A percentile compares a stretch with the other conserved stretches of the same genome.
These are phyloP conservation scores for Dictyostelium intermedium DNA, from an alignment of 78 protist species.

Conservation along the genomic window DNA sequence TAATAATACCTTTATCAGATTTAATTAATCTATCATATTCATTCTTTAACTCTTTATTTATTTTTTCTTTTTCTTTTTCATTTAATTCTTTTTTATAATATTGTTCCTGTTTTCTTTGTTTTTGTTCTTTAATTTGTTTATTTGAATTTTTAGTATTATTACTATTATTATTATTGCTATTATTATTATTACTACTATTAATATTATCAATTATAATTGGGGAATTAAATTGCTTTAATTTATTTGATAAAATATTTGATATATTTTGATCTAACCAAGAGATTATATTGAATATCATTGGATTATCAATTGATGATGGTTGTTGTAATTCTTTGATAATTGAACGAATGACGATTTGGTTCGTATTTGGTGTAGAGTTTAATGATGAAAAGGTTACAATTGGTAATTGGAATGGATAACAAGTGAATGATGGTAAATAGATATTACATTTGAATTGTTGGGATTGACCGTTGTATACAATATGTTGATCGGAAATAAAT, in stretches of 20 bases:
- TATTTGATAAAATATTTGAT: neutral
- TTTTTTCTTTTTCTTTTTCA: neutral
- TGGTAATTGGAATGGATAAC: conserved; percentile 29
- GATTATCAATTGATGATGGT: conserved; percentile 3
- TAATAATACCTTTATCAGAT: neutral
- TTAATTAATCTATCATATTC: neutral
- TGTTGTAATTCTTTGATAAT: conserved; percentile 3
- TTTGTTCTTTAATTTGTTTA: too few relatives aligned
- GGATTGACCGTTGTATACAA: neutral
- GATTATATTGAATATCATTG: conserved; percentile 42
- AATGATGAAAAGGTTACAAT: neutral
- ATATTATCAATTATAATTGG: neutral
- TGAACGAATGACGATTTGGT: neutral
- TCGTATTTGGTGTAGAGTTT: neutral
- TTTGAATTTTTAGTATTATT: too few relatives aligned
- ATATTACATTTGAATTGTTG: neutral
- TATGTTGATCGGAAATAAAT: neutral
- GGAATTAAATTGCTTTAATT: neutral
- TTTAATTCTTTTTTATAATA: neutral
- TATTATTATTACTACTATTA: too few relatives aligned
- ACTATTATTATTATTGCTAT: too few relatives aligned
- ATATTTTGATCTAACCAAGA: neutral
- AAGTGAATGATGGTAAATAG: neutral
- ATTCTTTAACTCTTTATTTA: neutral
- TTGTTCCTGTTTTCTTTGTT: neutral